Conservation (phyloP, 768 basidiomycete genomes). For the Plicaturopsis crispa region DNA sequence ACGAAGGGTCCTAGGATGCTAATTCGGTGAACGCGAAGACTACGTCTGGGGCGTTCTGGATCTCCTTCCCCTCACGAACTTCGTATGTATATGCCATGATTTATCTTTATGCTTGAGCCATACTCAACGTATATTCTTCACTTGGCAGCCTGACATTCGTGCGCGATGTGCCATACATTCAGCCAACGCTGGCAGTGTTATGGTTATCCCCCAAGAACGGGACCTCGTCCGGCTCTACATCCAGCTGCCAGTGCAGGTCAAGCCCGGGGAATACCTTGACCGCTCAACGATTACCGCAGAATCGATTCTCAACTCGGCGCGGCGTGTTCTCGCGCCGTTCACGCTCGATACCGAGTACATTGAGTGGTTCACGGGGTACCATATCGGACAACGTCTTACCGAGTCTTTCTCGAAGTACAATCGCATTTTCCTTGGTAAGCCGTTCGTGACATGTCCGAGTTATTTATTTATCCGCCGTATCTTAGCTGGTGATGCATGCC, state of each 20-base stretch:
- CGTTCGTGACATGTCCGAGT: not conserved
- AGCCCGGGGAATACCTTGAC: not conserved
- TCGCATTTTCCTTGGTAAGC: not conserved
- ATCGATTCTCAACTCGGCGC: not conserved
- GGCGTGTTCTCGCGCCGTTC: not conserved
- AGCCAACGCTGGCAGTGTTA: not conserved
- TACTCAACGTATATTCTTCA: too few species aligned
- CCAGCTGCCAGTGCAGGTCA: not conserved
- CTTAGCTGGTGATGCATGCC: not conserved
- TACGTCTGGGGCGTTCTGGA: not conserved
- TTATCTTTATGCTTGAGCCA: too few species aligned
- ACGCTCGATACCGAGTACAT: not conserved
- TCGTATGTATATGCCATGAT: too few species aligned
- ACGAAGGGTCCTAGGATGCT: too few species aligned
- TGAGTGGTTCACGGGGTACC: not conserved
- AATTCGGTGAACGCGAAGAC: too few species aligned
- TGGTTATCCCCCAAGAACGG: not conserved
- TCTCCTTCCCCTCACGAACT: not conserved
- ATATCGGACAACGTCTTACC: not conserved
- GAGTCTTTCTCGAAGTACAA: not conserved
- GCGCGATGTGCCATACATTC: not conserved
- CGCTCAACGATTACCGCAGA: not conserved
- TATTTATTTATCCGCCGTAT: not conserved
- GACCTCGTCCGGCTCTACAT: not conserved
- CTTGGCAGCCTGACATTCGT: too few species aligned